phyloP scores from a whole-genome alignment of 75 land plant species.

The Selaginella tamariscina region DNA sequence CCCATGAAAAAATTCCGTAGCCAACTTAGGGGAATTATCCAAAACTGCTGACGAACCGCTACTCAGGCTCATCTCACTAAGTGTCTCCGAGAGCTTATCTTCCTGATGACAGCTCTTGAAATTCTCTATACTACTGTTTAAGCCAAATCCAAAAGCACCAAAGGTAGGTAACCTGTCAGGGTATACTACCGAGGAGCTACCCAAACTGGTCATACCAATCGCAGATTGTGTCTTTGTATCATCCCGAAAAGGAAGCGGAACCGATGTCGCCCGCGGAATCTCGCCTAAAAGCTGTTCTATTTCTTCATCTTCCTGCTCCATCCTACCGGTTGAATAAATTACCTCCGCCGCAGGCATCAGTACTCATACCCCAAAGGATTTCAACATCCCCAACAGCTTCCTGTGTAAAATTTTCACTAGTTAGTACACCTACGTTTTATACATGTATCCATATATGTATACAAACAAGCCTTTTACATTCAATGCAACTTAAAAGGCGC shows the following conservation, averaged over 20 bases:
- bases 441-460: too few relatives aligned
- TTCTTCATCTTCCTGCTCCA: conserved; percentile 11
- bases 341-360: not conserved
- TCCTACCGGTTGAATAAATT: not conserved
- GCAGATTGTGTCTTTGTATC: not conserved
- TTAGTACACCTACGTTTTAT: too few relatives aligned
- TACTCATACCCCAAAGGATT: not conserved
- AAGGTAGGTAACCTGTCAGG: not conserved
- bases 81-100: not conserved
- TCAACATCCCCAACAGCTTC: too few relatives aligned
- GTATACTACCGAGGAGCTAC: not conserved
- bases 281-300: conserved; percentile 4
- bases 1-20: too few relatives aligned
- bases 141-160: not conserved
- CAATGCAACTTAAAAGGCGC: not conserved
- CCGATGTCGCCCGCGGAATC: conserved; percentile 6
- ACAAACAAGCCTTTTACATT: too few relatives aligned
- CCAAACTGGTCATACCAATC: not conserved
- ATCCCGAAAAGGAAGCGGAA: not conserved
- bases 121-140: too few relatives aligned
- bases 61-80: not conserved
- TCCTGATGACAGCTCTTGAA: too few relatives aligned
- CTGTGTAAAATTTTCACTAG: too few relatives aligned
- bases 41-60: not conserved
- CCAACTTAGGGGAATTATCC: too few relatives aligned